Base-by-base conservation (phyloP, 768 basidiomycete species). In the Naganishia onofrii region DNA sequence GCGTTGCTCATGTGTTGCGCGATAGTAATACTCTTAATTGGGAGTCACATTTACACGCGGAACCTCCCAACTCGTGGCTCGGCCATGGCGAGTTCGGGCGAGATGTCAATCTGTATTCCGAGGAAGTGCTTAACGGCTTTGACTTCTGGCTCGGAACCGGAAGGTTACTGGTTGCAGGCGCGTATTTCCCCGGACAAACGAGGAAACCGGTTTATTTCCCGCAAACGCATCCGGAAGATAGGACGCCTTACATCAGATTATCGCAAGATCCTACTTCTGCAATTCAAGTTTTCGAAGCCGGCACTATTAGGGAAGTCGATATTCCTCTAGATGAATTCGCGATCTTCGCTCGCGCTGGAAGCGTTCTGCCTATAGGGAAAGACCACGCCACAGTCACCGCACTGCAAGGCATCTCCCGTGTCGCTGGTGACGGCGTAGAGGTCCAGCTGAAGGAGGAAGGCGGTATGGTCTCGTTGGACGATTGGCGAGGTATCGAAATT, bases 71-170 rank as follows among this genome's bases (percentile, higher is more conserved):
- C 67, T 74, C 76, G 0, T 77, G 74, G 72, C 63, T 77, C 8
- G 76, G 76, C 6, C 77, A 74, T 68, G 80, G 77, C 6, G 69
- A 73, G 23, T 81, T 81, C 67, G 74, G 76, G 13, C 57, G 72
- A 0, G 80, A 81, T 55, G 70, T 74, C 5, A 71, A 72, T n/a
- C 73, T 79, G 17, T 81, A 75, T 74, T 76, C 75, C 26, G 67
- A 74, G 23, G 72, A 71, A 51, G 67, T 76, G 17, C 66, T 81
- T 34, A 76, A 79, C 29, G 79, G 80, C 26, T 77, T 79, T 56
- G 80, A 81, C 68, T 79, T 75, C 23, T 81, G 80, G 80, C 63
- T 79, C 53, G 80, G 80, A 19, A 70, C 74, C 21, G 80, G 80
- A 3, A 67, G 74, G n/a, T 68, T 81, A 21, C 72, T 79, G 7